These are phyloP conservation scores for Diplocarpon mali DNA, from an alignment of 2,329 filamentous ascomycete species.

Conservation along the genomic window DNA sequence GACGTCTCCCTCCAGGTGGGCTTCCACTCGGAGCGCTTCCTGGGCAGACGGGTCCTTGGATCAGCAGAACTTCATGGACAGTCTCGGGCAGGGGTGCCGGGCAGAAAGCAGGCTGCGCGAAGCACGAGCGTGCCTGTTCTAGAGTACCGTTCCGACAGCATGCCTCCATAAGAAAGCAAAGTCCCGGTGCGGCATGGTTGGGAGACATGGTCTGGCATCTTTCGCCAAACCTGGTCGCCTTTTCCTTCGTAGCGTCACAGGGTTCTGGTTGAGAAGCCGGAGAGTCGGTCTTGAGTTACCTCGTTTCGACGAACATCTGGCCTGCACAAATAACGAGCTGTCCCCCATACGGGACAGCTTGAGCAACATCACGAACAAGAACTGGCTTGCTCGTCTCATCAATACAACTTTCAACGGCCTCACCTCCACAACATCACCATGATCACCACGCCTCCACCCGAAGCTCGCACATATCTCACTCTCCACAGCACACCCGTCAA, in stretches of 20 bases:
- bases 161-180: too few species aligned
- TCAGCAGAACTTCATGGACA: not conserved
- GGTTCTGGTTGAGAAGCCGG: too few species aligned
- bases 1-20: slow-evolving; percentile 5
- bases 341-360: not conserved
- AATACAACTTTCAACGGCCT: not conserved
- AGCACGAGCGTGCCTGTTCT: too few species aligned
- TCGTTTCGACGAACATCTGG: not conserved
- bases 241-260: too few species aligned
- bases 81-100: not conserved
- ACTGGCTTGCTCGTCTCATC: slow-evolving; percentile 2
- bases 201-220: too few species aligned
- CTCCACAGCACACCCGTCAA: not conserved
- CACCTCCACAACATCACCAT: slow-evolving; percentile 2
- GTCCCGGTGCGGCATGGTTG: too few species aligned
- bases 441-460: not conserved
- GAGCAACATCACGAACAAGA: not conserved
- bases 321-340: not conserved
- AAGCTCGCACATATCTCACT: not conserved
- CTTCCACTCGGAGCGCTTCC: slow-evolving; percentile 11
- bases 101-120: not conserved
- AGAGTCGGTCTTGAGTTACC: not conserved
- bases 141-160: too few species aligned
- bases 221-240: too few species aligned
- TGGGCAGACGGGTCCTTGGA: not conserved